A percentile compares a stretch with the other conserved stretches of the same genome.
These are phyloP conservation scores for Eragrostis tef DNA, from an alignment of 202 grass and related monocot species.

Conservation along the genomic window DNA sequence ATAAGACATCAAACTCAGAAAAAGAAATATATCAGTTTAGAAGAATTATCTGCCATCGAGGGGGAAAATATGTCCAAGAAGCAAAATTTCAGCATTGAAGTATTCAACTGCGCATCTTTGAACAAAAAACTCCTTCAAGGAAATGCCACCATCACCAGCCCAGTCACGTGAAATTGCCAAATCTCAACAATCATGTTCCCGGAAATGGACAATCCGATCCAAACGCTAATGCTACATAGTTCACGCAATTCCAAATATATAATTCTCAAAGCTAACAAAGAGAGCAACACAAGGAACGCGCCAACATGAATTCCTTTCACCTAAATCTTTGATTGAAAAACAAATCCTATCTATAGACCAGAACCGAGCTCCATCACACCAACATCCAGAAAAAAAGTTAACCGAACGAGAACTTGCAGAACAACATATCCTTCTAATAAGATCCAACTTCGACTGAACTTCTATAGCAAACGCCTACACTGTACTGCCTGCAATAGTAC, in stretches of 20 bases:
- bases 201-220: neutral
- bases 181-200: neutral
- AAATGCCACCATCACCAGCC: neutral
- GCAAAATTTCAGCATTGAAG: neutral
- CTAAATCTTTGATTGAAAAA: neutral
- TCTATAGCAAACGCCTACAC: neutral
- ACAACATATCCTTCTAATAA: neutral
- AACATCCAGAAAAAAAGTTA: neutral
- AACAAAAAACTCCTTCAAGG: neutral
- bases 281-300: neutral
- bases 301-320: neutral
- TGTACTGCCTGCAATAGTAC: neutral
- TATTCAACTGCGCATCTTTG: neutral
- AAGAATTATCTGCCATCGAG: neutral
- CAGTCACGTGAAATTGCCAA: neutral
- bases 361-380: neutral
- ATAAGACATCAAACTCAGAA: neutral
- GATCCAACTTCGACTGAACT: neutral
- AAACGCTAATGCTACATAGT: neutral
- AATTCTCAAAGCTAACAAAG: neutral
- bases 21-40: neutral
- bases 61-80: neutral
- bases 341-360: neutral
- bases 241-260: neutral
- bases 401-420: neutral